Percentiles rank a stretch among this genome's conserved stretches.
phyloP scores from a whole-genome alignment of 2,329 filamentous ascomycete genomes.

The Penicillium sp. region DNA sequence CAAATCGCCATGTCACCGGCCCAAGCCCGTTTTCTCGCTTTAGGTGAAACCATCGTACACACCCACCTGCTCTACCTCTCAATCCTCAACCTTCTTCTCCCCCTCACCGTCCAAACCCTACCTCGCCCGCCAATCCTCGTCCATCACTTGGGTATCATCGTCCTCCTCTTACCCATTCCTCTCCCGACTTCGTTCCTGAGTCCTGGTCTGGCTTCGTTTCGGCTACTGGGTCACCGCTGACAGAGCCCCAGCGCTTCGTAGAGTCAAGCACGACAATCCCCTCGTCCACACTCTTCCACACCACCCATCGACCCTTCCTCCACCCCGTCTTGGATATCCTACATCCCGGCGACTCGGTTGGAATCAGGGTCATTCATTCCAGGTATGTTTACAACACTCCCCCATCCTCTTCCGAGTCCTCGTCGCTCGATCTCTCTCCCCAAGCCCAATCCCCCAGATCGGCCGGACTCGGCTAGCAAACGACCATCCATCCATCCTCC shows the following conservation, averaged over 20 bases:
- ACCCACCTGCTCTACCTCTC: conserved; percentile 35
- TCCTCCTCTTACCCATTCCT: conserved; percentile 24
- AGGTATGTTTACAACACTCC: conserved; percentile 42
- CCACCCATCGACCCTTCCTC: conserved; percentile 31
- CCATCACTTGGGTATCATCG: conserved; percentile 23
- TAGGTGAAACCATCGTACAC: conserved; percentile 50
- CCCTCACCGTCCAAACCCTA: conserved; percentile 26
- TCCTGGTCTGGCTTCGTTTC: conserved; percentile 23
- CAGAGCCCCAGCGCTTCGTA: conserved; percentile 47
- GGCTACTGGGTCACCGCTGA: conserved; percentile 47
- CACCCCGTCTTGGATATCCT: conserved; percentile 28
- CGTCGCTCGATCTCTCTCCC: conserved; percentile 32
- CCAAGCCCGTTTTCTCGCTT: conserved; percentile 46
- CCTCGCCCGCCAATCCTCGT: conserved; percentile 14
- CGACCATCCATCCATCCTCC: conserved; percentile 27
- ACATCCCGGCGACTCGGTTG: conserved; percentile 41
- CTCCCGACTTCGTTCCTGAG: conserved; percentile 13
- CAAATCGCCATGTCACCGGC: conserved; percentile 42
- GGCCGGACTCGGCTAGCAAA: conserved; percentile 38
- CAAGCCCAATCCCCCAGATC: conserved; percentile 38
- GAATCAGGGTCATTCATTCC: conserved; percentile 34
- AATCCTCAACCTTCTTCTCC: conserved; percentile 16
- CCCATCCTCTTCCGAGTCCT: conserved; percentile 44
- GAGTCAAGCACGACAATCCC: conserved; percentile 37
- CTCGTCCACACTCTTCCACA: conserved; percentile 32